Evolutionary conservation across 345 rosid genomes (phyloP).

Genomic region (Chamaenerion angustifolium): DNA sequence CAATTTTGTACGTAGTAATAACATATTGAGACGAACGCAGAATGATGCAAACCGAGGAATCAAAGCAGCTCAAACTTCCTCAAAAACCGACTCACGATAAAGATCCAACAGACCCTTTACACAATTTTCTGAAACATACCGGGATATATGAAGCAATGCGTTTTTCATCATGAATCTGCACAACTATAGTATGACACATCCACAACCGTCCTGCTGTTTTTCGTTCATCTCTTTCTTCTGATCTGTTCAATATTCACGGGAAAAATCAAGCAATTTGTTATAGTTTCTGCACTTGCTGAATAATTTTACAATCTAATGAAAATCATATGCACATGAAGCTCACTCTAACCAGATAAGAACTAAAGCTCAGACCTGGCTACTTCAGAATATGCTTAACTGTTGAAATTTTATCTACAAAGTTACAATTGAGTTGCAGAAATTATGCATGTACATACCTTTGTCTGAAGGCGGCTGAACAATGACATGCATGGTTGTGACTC

Average conservation of each 20-base stretch:
- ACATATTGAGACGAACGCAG: too few relatives aligned
- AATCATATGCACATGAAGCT: not conserved
- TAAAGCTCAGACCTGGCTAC: not conserved
- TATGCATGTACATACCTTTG: conserved; percentile 60
- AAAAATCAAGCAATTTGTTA: not conserved
- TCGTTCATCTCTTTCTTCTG: conserved; percentile 31
- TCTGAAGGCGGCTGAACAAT: conserved; percentile 71
- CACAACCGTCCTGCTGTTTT: conserved; percentile 40
- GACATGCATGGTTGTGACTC: conserved; percentile 95
- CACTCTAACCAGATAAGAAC: not conserved
- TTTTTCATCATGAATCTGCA: too few relatives aligned
- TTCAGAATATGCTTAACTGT: not conserved
- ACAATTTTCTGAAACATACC: too few relatives aligned
- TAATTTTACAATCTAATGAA: too few relatives aligned
- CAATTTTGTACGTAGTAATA: too few relatives aligned
- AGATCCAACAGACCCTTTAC: too few relatives aligned
- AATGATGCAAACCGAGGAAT: too few relatives aligned
- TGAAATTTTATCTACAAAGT: not conserved
- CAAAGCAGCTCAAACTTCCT: too few relatives aligned
- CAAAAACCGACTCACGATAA: too few relatives aligned
- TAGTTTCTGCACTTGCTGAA: too few relatives aligned
- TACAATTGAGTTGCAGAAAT: not conserved
- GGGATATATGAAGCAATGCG: too few relatives aligned
- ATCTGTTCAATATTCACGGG: conserved; percentile 21
- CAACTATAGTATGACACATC: conserved; percentile 57